Base-by-base conservation (phyloP, 2,329 filamentous ascomycete species). In the Pseudogymnoascus sp. region DNA sequence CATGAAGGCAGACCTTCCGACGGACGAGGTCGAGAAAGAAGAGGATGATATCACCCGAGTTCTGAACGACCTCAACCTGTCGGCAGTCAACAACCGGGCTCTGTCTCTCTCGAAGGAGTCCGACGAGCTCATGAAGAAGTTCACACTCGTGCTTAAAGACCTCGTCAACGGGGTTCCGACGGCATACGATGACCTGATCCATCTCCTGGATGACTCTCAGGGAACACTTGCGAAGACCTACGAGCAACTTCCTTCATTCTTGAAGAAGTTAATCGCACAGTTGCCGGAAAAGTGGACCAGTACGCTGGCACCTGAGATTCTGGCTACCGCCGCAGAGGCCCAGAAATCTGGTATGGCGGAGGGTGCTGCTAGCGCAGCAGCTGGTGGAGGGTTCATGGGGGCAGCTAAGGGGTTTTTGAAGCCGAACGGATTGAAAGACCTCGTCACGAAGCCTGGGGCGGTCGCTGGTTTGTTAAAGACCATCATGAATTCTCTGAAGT, bases 141-240 rank as follows among this genome's bases (percentile, higher is more conserved):
- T 99, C 80, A 96, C 91, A 1, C 81, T 92, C 63, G 87, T 97
- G 35, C 89, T 99, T 72, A 95, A 93, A 73, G 95, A 99, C 73
- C 83, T 97, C 14, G 85, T 95, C 70, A 93, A 92, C 73, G 95
- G 95, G 66, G 95, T 91, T 1, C 95, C 95, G 2, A 97, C 93
- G 0, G 95, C 95, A 2, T 96, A 96, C 75, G 83, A 89, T 72
- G 95, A 99, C 73, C 86, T 99, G n/a, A 86, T 80, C 2, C 70
- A 72, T 13, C 80, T 88, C 21, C 75, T 88, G 47, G 82, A 86
- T 64, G 83, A 87, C 71, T 80, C 80, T 65, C 83, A 87, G 70
- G 81, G 82, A 64, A 77, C 80, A n/a, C 77, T 88, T n/a, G 78
- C 80, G 42, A 79, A 80, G 64, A 80, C 80, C 64, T 88, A 83